Percentiles rank a stretch among this genome's conserved stretches.
These are phyloP conservation scores for Diaporthe aspalathi DNA, from an alignment of 2,329 filamentous ascomycete species.

Conservation along the genomic window DNA sequence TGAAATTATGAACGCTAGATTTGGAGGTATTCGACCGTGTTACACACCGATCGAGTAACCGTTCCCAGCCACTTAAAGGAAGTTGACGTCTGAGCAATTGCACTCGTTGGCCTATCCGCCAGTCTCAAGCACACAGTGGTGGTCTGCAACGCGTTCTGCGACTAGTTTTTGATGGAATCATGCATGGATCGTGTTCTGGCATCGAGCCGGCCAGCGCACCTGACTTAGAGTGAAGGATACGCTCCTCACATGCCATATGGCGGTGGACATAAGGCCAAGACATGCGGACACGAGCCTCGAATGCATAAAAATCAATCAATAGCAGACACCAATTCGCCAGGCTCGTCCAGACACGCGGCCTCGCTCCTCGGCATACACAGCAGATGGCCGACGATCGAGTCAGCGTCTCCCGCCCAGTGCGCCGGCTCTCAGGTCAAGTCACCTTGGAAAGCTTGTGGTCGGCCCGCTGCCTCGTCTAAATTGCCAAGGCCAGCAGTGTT, in stretches of 20 bases:
- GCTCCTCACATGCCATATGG: too few relatives aligned
- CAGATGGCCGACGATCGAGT: too few relatives aligned
- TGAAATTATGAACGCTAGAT: too few relatives aligned
- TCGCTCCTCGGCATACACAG: not conserved
- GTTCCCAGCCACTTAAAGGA: not conserved
- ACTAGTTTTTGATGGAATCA: too few relatives aligned
- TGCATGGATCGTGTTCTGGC: too few relatives aligned
- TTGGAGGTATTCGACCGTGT: not conserved
- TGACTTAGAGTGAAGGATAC: too few relatives aligned
- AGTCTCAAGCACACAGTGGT: not conserved
- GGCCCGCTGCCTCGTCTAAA: conserved; percentile 19
- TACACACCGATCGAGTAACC: not conserved
- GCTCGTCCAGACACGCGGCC: not conserved
- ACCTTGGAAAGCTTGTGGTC: conserved; percentile 5
- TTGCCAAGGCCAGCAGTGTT: not conserved
- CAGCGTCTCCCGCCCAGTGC: too few relatives aligned
- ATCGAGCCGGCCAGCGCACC: too few relatives aligned
- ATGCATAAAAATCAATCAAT: not conserved
- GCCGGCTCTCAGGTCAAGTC: not conserved
- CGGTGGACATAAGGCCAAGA: too few relatives aligned
- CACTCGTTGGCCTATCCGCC: too few relatives aligned
- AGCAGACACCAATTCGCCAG: not conserved
- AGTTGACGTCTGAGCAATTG: not conserved
- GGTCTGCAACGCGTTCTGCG: too few relatives aligned
- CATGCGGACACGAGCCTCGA: too few relatives aligned